Evolutionary conservation across 2,329 filamentous ascomycete genomes (phyloP), one percentile per base, ranked within the genome.

Genomic region (Aspergillus arachidicola): DNA sequence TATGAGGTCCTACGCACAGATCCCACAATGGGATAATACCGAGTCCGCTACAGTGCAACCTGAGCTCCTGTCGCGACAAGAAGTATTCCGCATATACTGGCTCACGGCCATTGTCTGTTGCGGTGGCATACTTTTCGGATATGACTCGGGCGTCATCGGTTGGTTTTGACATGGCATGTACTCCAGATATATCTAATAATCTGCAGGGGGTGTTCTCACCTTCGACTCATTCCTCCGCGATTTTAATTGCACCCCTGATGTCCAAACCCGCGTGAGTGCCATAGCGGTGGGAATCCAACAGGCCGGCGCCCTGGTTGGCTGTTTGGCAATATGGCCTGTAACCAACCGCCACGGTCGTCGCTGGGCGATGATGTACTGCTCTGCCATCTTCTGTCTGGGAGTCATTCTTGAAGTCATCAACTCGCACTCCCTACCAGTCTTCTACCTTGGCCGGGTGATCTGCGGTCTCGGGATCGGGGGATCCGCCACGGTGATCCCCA

Each of bases 261-360:
- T 81, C 51, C 74, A 78, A 62, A 83, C 82, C 1, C 72, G 75
- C 14, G 75, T 82, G 54, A 83, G 80, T 63, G 78, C 82, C 11
- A 80, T 85, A 43, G 80, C 82, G 45, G 82, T 85, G 10, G 80
- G 81, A 2, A 80, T 85, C 21, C 82, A 85, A 59, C 83, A 85
- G 64, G 80, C 83, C 10, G 84, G 83, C 28, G 83, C 83, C 38
- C 83, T 86, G 63, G 79, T 83, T 32, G 83, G 83, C 26, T 84
- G 83, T 63, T 81, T 85, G 59, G 67, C 78, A 32, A 79, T 84
- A 57, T 84, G 81, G 74, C 82, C 82, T 0, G 58, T 85, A 11
- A 83, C 81, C 6, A 80, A 83, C 59, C 72, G 73, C 26, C 76
- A 77, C 55, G 84, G 84, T 14, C 78, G 84, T 19, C 78, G 79